Base-by-base conservation (phyloP, 23 red algal genomes). In the Chondrus crispus region DNA sequence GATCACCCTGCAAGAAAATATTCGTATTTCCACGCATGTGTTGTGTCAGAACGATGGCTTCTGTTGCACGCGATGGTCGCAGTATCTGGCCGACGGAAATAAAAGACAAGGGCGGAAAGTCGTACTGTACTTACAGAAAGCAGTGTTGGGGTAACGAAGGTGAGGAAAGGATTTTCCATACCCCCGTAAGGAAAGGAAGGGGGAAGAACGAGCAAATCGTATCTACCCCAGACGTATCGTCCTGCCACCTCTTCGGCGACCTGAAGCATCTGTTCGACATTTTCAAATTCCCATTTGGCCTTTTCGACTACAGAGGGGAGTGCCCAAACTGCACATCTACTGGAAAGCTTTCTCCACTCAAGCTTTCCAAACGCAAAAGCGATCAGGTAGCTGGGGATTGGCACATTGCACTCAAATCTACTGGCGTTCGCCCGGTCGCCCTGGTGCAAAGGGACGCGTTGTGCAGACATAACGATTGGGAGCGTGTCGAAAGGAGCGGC, bases 121-220 rank as follows among this genome's bases (percentile, higher is more conserved):
- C n/a, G n/a, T n/a, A n/a, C n/a, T n/a, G n/a, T n/a, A 86, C 82
- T 12, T 22, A 86, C 82, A 43, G 93, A 75, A 24, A 95, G 43
- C 0, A 95, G 63, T 1, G 93, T 95, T 32, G 93, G 93, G 20
- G 93, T 95, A 28, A 95, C 93, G 38, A 95, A 95, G 9, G 93
- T 95, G 54, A 95, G 72, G 50, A 86, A 87, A 16, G 93, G 93
- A 62, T 95, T 95, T 73, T 95, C 93, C 93, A 95, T 95, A 0
- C 88, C 79, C 39, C 93, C 93, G 62, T 85, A 95, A 4, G 93
- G 93, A 46, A 95, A 95, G 5, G 84, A 89, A 43, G 72, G 44
- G 0, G 93, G 93, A 2, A 95, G 85, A 33, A 84, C 72, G 0
- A 95, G 93, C 20, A 95, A 76, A 46, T 95, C 93, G 44, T 68